Conservation (phyloP, 768 basidiomycete species). For the Inosperma sp. region DNA sequence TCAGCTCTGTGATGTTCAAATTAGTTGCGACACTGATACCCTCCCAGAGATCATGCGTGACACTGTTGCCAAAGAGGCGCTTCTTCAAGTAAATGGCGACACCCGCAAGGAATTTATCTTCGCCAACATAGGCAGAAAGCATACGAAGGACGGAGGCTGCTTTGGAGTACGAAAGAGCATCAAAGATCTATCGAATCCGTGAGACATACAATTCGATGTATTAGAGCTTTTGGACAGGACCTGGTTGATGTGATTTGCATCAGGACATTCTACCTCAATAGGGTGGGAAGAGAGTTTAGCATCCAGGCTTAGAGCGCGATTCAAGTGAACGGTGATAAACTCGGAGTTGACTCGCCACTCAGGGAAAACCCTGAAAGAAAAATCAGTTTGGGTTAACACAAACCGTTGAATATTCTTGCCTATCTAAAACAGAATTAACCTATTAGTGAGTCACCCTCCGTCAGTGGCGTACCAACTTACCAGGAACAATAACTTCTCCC, state of each 20-base stretch:
- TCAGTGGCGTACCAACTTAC: conserved; percentile 35
- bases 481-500: conserved; percentile 83
- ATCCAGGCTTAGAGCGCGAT: conserved; percentile 76
- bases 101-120: conserved; percentile 81
- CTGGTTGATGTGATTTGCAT: conserved; percentile 81
- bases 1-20: conserved; percentile 68
- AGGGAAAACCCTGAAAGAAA: conserved; percentile 55
- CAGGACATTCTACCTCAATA: conserved; percentile 86
- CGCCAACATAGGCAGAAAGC: conserved; percentile 83
- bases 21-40: conserved; percentile 76
- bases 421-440: conserved; percentile 39
- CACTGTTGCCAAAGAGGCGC: conserved; percentile 78
- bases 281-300: conserved; percentile 86
- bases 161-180: conserved; percentile 82
- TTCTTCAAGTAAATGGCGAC: conserved; percentile 91
- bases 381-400: conserved; percentile 1
- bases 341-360: conserved; percentile 82
- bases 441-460: neutral
- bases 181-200: too few species aligned
- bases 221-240: conserved; percentile 15
- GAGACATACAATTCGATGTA: too few species aligned
- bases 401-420: conserved; percentile 31
- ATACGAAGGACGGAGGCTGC: conserved; percentile 91
- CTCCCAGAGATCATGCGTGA: conserved; percentile 83
- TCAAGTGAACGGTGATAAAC: conserved; percentile 77